A percentile compares a stretch with the other conserved stretches of the same genome.
These are phyloP conservation scores for Trichoderma sp. DNA, from an alignment of 2,329 filamentous ascomycete species.

Conservation along the genomic window DNA sequence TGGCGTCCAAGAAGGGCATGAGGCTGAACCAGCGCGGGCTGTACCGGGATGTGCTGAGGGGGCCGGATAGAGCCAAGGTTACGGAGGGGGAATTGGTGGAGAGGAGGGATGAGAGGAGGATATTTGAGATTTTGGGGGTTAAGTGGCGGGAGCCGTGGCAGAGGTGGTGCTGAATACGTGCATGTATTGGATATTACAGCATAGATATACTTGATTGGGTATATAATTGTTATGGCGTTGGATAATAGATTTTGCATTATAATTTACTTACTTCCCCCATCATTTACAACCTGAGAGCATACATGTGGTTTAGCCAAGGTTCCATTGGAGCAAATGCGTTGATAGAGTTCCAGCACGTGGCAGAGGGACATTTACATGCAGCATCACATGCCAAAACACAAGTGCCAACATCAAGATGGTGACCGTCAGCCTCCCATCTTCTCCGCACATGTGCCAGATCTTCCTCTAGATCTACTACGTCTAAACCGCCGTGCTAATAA, in stretches of 20 bases:
- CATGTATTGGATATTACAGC: not conserved
- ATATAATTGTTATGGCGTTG: not conserved
- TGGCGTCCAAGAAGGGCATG: constrained; percentile 82
- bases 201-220: not conserved
- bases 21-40: constrained; percentile 82
- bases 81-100: constrained; percentile 74
- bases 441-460: not conserved
- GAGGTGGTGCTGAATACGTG: constrained; percentile 65
- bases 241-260: not conserved
- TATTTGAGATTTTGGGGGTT: constrained; percentile 82
- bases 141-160: constrained; percentile 79
- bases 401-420: not conserved
- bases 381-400: not conserved
- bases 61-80: constrained; percentile 59
- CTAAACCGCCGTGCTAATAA: not conserved
- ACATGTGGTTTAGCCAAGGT: not conserved
- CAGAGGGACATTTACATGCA: not conserved
- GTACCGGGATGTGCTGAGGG: constrained; percentile 70
- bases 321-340: not conserved
- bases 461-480: not conserved
- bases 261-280: too few relatives aligned
- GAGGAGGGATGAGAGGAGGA: constrained; percentile 73
- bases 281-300: too few relatives aligned
- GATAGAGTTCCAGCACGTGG: not conserved
- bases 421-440: not conserved